A percentile compares a stretch with the other conserved stretches of the same genome.
Conservation (phyloP, 768 basidiomycete species). For the Lactarius psammicola region DNA sequence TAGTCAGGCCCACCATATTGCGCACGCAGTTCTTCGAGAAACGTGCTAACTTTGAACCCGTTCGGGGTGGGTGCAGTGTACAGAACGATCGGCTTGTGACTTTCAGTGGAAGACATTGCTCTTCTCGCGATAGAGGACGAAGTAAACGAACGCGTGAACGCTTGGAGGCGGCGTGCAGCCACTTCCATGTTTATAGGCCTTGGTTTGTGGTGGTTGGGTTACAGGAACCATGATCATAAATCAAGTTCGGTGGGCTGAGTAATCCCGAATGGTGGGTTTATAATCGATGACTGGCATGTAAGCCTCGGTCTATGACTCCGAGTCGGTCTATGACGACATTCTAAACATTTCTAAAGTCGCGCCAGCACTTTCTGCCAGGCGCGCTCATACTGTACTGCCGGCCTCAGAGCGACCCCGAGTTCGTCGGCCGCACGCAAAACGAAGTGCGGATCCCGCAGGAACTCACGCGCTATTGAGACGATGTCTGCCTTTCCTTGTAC, state of each 20-base stretch:
- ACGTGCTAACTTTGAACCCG: slow-evolving; percentile 49
- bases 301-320: not conserved
- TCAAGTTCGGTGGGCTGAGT: not conserved
- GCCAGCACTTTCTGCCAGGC: slow-evolving; percentile 48
- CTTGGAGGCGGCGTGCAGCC: not conserved
- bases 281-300: not conserved
- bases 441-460: slow-evolving; percentile 68
- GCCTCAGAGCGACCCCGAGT: slow-evolving; percentile 62
- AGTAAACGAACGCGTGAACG: not conserved
- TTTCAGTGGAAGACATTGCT: slow-evolving; percentile 15
- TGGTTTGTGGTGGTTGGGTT: not conserved
- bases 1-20: slow-evolving; percentile 45
- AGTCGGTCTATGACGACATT: not conserved
- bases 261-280: not conserved
- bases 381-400: slow-evolving; percentile 70
- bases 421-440: slow-evolving; percentile 57
- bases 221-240: not conserved
- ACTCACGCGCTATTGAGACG: slow-evolving; percentile 62
- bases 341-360: slow-evolving; percentile 12
- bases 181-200: not conserved
- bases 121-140: not conserved
- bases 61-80: slow-evolving; percentile 51
- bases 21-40: slow-evolving; percentile 57
- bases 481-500: slow-evolving; percentile 66
- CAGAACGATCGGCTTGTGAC: slow-evolving; percentile 31